phyloP scores from a whole-genome alignment of 345 rosid species.

The Pugionium dolabratum region DNA sequence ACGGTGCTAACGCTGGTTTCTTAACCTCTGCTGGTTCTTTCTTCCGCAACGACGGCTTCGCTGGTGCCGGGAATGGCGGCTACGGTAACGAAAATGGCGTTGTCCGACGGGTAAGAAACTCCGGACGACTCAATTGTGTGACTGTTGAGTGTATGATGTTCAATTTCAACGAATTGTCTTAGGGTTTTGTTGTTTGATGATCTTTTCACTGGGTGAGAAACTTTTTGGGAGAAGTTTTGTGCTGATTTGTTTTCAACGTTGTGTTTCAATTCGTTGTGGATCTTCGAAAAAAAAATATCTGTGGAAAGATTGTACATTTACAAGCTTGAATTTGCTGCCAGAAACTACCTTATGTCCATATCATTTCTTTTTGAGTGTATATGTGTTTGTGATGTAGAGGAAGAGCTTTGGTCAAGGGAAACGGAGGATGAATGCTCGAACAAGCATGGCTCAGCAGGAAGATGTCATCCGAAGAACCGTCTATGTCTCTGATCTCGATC shows the following conservation, averaged over 20 bases:
- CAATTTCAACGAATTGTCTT: conserved; percentile 23
- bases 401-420: conserved; percentile 70
- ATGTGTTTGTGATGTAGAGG: conserved; percentile 51
- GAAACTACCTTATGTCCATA: background rate
- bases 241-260: background rate
- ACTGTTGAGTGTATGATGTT: conserved; percentile 7
- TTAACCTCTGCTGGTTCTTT: conserved; percentile 42
- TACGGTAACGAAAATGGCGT: conserved; percentile 45
- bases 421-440: conserved; percentile 68
- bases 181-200: conserved; percentile 11
- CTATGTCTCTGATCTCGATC: conserved; percentile 92
- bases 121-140: background rate
- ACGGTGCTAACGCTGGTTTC: conserved; percentile 45
- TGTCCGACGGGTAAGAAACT: conserved; percentile 54
- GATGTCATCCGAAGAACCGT: conserved; percentile 86
- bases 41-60: conserved; percentile 31
- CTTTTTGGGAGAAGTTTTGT: background rate
- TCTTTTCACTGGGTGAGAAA: background rate
- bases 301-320: conserved; percentile 4
- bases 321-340: background rate
- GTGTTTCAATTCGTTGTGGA: background rate
- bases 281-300: background rate
- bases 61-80: conserved; percentile 37
- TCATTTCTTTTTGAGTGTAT: conserved; percentile 22
- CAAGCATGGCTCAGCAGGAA: conserved; percentile 87